A percentile compares a stretch with the other conserved stretches of the same genome.
phyloP scores from a whole-genome alignment of 2,329 filamentous ascomycete genomes.

The Mollisia scopiformis region DNA sequence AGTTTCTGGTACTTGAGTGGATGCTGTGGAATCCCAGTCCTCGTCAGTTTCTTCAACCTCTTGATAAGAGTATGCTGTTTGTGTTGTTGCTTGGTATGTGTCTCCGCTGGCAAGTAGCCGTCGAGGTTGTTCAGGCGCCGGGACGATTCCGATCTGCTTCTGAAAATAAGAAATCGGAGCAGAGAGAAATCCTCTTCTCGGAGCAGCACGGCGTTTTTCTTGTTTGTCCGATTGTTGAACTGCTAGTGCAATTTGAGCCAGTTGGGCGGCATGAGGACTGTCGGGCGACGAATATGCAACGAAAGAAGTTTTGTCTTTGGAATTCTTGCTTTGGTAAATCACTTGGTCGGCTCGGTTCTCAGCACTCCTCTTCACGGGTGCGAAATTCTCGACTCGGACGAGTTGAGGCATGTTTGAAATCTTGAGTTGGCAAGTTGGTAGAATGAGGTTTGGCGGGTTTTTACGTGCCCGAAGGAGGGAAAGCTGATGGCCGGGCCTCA shows the following conservation, averaged over 20 bases:
- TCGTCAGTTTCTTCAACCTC: neutral
- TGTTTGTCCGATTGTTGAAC: neutral
- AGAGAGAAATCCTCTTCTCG: conserved; percentile 3
- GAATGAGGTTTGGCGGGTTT: too few species aligned
- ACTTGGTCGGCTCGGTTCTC: neutral
- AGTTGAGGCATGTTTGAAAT: neutral
- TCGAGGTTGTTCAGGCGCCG: neutral
- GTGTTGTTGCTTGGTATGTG: neutral
- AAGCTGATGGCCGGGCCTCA: too few species aligned
- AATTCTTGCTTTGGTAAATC: conserved; percentile 1
- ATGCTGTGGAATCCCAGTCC: neutral
- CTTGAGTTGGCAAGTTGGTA: too few species aligned
- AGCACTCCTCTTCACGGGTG: neutral
- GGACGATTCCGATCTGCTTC: neutral
- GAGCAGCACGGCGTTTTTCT: neutral
- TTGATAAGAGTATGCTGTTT: neutral
- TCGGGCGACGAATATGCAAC: neutral
- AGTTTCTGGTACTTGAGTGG: neutral
- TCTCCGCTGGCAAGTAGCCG: neutral
- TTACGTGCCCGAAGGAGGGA: too few species aligned
- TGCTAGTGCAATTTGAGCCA: conserved; percentile 1
- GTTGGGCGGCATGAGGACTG: conserved; percentile 2
- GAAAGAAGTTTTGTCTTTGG: conserved; percentile 1
- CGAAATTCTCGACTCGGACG: conserved; percentile 1
- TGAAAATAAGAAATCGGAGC: conserved; percentile 1